Evolutionary conservation across 2,329 filamentous ascomycete species (phyloP).

Genomic region (Cadophora malorum): DNA sequence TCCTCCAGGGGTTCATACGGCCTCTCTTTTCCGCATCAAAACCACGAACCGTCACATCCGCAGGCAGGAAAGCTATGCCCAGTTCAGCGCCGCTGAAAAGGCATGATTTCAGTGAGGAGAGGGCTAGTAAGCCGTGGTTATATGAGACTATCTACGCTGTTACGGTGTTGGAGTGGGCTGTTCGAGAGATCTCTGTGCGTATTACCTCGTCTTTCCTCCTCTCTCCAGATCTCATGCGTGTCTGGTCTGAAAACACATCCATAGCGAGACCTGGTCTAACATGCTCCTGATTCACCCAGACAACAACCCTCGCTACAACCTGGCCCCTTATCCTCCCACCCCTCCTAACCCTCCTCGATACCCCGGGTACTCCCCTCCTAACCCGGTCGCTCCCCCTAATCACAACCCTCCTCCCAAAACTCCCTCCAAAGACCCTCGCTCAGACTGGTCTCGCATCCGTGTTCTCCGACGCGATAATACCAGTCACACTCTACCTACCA

Average conservation of each 20-base stretch:
- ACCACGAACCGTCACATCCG: slow-evolving; percentile 59
- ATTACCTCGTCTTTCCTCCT: slow-evolving; percentile 16
- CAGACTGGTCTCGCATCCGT: slow-evolving; percentile 70
- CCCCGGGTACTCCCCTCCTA: slow-evolving; percentile 60
- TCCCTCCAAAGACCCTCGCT: slow-evolving; percentile 55
- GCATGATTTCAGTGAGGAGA: slow-evolving; percentile 49
- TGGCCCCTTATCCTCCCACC: slow-evolving; percentile 76
- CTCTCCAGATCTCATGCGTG: background rate
- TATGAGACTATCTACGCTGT: slow-evolving; percentile 57
- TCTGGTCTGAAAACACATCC: background rate
- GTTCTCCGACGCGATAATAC: slow-evolving; percentile 72
- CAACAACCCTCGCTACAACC: slow-evolving; percentile 54
- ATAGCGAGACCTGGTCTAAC: slow-evolving; percentile 14
- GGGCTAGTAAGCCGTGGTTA: slow-evolving; percentile 66
- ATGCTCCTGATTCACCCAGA: slow-evolving; percentile 41
- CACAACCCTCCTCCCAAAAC: slow-evolving; percentile 58
- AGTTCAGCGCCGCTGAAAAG: slow-evolving; percentile 49
- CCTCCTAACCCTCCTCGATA: slow-evolving; percentile 72
- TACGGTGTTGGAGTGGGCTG: slow-evolving; percentile 66
- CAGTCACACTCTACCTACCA: slow-evolving; percentile 78
- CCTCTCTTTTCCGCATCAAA: slow-evolving; percentile 68
- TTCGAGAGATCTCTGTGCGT: slow-evolving; percentile 58
- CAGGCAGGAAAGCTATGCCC: slow-evolving; percentile 61
- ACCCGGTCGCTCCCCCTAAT: slow-evolving; percentile 62
- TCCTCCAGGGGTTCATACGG: slow-evolving; percentile 69